Conservation (phyloP, 73 alveolate species). For the Paraurostyla sp. region DNA sequence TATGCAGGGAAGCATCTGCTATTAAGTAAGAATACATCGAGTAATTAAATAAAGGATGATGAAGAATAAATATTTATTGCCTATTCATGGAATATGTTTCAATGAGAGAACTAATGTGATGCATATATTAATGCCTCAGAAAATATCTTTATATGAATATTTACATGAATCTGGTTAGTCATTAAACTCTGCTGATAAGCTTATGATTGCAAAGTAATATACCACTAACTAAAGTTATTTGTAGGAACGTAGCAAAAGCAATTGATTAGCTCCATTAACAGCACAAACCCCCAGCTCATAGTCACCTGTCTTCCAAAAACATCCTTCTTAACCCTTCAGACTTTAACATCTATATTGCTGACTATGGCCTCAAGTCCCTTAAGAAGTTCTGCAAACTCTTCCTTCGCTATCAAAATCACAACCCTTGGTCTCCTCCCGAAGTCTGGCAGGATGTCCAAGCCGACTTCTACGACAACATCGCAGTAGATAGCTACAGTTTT, state of each 20-base stretch:
- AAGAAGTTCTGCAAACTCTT: conserved; percentile 57
- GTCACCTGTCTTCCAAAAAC: conserved; percentile 53
- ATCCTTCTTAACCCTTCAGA: conserved; percentile 43
- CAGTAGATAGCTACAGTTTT: conserved; percentile 44
- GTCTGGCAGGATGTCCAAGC: conserved; percentile 57
- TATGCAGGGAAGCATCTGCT: conserved; percentile 33
- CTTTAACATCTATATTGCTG: conserved; percentile 39
- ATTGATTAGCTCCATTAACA: conserved; percentile 4
- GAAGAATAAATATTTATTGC: conserved; percentile 30
- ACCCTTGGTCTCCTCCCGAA: conserved; percentile 62
- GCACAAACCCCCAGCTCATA: conserved; percentile 60
- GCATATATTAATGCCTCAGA: conserved; percentile 58
- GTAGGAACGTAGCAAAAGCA: conserved; percentile 35
- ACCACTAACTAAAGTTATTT: neutral
- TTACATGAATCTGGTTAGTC: conserved; percentile 33
- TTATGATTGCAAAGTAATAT: conserved; percentile 38
- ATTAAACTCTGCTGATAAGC: conserved; percentile 6
- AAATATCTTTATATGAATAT: conserved; percentile 41
- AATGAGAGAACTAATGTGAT: conserved; percentile 34
- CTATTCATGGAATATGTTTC: conserved; percentile 43
- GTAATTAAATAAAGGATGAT: conserved; percentile 3
- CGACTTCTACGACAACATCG: conserved; percentile 4
- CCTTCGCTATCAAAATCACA: conserved; percentile 7
- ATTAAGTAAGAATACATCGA: conserved; percentile 14
- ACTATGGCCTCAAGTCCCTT: conserved; percentile 46